Evolutionary conservation across 108 stramenopile genomes (phyloP), one percentile per base, ranked within the genome.

Genomic region (Epipyxis sp.): DNA sequence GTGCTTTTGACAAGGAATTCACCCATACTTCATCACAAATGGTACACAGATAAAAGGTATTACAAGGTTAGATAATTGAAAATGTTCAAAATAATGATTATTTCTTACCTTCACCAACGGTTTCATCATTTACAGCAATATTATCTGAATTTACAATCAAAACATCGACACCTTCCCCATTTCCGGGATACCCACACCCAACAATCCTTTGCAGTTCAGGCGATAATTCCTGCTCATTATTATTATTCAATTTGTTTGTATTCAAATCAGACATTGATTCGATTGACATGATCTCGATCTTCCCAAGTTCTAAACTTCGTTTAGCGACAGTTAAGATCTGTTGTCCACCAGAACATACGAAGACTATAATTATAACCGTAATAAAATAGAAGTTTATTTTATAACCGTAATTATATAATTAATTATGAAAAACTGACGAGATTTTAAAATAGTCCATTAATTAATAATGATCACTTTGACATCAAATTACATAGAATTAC

Each of bases 11-110:
- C 3, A 89, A 87, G 1, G 92, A 92, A 2, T 86, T 42, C 10
- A 98, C 81, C 97, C 97, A 98, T 68, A 98, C 92, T 80, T 98
- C 97, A 61, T 95, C 97, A 20, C n/a, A 96, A 92, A 0, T 6
- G 29, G 76, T 85, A 86, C 44, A 85, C 86, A 1, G 69, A 83
- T 27, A 92, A n/a, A n/a, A n/a, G n/a, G n/a, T n/a, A n/a, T n/a
- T n/a, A n/a, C n/a, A n/a, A n/a, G n/a, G n/a, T n/a, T n/a, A n/a
- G n/a, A n/a, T n/a, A n/a, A n/a, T n/a, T 78, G 1, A 80, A 78
- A n/a, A n/a, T n/a, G n/a, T n/a, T n/a, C n/a, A n/a, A n/a, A n/a
- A n/a, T n/a, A n/a, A n/a, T n/a, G n/a, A n/a, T n/a, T n/a, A n/a
- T 61, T 79, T 20, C 79, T 74, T 29, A 40, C 32, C 20, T 20